These are phyloP conservation scores for Debaryomyces udenii DNA, from an alignment of 1,139 yeast species.

Conservation along the genomic window DNA sequence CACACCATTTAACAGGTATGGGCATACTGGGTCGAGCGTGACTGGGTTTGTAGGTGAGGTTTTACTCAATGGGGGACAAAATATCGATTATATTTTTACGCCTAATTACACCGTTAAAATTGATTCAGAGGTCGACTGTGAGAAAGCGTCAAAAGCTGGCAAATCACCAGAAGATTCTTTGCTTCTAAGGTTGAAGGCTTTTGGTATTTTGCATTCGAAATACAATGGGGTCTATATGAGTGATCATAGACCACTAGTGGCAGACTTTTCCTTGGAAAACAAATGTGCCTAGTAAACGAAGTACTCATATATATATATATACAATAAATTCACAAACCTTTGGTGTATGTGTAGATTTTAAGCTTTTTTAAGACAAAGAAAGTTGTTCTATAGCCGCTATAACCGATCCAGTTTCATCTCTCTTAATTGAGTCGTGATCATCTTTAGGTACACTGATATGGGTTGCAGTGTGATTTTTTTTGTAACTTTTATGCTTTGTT, in stretches of 20 bases:
- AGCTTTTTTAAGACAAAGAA: no score
- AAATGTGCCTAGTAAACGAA: constrained; percentile 13
- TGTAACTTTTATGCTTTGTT: neutral
- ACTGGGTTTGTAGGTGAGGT: constrained; percentile 53
- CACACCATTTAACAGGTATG: constrained; percentile 38
- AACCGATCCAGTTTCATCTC: no score
- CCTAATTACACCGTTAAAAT: constrained; percentile 34
- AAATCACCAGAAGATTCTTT: constrained; percentile 16
- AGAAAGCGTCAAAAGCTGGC: constrained; percentile 10
- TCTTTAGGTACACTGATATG: no score
- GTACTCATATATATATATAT: no score
- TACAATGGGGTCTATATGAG: constrained; percentile 49
- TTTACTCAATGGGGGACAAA: constrained; percentile 33
- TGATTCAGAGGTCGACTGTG: constrained; percentile 23
- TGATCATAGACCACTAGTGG: constrained; percentile 59
- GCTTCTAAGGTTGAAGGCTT: constrained; percentile 30
- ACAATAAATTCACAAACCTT: no score
- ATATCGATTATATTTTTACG: constrained; percentile 55
- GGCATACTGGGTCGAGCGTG: constrained; percentile 47
- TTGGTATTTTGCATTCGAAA: constrained; percentile 51
- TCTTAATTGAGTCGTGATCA: no score
- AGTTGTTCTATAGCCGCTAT: no score
- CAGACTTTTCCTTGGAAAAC: constrained; percentile 33
- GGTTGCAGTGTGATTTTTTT: no score
- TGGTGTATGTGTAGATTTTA: no score